phyloP scores from a whole-genome alignment of 1,139 yeast genomes.

The Kodamaea ohmeri region DNA sequence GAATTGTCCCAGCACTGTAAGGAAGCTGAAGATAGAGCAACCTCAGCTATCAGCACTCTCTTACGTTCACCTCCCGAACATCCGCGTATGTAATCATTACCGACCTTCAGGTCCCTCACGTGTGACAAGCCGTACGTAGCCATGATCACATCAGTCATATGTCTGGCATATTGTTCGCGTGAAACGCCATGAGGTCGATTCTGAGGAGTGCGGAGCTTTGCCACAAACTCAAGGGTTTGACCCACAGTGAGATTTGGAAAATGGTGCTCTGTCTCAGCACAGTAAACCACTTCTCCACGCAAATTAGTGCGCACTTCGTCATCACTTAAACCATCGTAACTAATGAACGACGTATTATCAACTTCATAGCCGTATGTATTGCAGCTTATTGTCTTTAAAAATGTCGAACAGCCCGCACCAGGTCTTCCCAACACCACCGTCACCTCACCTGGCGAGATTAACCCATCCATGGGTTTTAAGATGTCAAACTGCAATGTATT shows the following conservation, averaged over 20 bases:
- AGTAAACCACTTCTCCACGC: slow-evolving; percentile 30
- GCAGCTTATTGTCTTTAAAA: slow-evolving; percentile 65
- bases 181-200: slow-evolving; percentile 29
- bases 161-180: slow-evolving; percentile 20
- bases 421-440: slow-evolving; percentile 80
- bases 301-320: slow-evolving; percentile 20
- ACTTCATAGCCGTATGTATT: slow-evolving; percentile 71
- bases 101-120: slow-evolving; percentile 23
- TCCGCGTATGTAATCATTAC: slow-evolving; percentile 25
- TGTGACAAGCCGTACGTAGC: slow-evolving; percentile 22
- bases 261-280: slow-evolving; percentile 28
- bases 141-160: slow-evolving; percentile 22
- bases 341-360: slow-evolving; percentile 44
- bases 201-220: slow-evolving; percentile 26
- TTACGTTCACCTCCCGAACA: slow-evolving; percentile 28
- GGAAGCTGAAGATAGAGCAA: slow-evolving; percentile 19
- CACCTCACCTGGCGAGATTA: slow-evolving; percentile 67
- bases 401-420: slow-evolving; percentile 83
- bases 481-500: slow-evolving; percentile 46
- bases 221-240: slow-evolving; percentile 28
- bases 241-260: slow-evolving; percentile 28
- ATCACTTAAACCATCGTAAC: slow-evolving; percentile 25
- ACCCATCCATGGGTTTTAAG: slow-evolving; percentile 65
- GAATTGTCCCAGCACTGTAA: slow-evolving; percentile 28
- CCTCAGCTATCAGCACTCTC: slow-evolving; percentile 27